These are phyloP conservation scores for Gymnopus androsaceus DNA, from an alignment of 1,284 basidiomycete species.

Conservation along the genomic window DNA sequence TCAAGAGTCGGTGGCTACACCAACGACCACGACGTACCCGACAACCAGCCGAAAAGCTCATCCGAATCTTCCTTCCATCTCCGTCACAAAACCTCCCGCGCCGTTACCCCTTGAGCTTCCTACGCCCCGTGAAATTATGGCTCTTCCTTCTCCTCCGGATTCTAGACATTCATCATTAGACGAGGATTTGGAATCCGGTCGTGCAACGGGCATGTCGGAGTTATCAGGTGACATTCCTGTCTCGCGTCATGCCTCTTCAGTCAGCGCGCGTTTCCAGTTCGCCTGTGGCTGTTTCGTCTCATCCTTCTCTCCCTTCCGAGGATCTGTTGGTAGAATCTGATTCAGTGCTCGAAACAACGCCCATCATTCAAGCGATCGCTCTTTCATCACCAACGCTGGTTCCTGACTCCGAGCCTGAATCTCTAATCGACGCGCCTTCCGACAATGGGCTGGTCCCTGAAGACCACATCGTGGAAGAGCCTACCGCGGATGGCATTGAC, in stretches of 20 bases:
- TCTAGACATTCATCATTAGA: conserved; percentile 48
- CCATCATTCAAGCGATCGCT: conserved; percentile 31
- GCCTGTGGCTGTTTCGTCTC: conserved; percentile 10
- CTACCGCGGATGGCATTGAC: conserved; percentile 22
- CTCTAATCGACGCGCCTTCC: conserved; percentile 5
- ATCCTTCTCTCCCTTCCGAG: conserved; percentile 17
- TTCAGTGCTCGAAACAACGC: conserved; percentile 34
- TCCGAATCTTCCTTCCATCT: conserved; percentile 52
- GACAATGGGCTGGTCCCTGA: not conserved
- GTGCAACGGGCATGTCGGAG: conserved; percentile 37
- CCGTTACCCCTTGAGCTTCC: conserved; percentile 68
- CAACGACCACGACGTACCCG: conserved; percentile 14
- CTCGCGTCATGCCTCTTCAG: conserved; percentile 24
- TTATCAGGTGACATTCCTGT: conserved; percentile 27
- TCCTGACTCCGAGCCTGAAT: conserved; percentile 2
- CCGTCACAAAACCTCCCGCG: conserved; percentile 67
- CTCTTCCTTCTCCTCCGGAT: conserved; percentile 45
- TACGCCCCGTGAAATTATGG: conserved; percentile 57
- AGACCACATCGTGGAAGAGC: conserved; percentile 7
- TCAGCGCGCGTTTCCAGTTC: no score
- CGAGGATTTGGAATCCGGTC: conserved; percentile 62
- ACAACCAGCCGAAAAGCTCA: conserved; percentile 22
- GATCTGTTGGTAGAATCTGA: conserved; percentile 47
- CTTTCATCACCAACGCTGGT: conserved; percentile 17
- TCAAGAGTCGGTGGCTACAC: not conserved